These are phyloP conservation scores for Wickerhamiella galacta DNA, from an alignment of 805 yeast species.

Conservation along the genomic window DNA sequence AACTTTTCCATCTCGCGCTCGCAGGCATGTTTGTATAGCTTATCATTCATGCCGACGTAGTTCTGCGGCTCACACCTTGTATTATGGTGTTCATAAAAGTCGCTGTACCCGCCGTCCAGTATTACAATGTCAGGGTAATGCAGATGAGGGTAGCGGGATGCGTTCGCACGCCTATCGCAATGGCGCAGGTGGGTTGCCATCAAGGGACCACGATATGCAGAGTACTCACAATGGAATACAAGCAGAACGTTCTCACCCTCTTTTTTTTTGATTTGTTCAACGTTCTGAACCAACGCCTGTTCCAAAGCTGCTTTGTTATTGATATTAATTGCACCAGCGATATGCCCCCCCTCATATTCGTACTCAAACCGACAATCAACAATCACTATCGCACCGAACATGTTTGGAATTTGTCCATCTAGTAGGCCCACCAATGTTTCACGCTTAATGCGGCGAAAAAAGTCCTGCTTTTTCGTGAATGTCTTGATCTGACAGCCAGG, in stretches of 20 bases:
- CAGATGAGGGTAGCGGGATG: slow-evolving; percentile 61
- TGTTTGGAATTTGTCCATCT: slow-evolving; percentile 34
- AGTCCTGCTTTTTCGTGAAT: slow-evolving; percentile 34
- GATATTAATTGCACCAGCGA: slow-evolving; percentile 63
- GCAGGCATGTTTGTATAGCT: slow-evolving; percentile 28
- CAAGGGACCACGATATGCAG: slow-evolving; percentile 83
- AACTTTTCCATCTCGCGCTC: slow-evolving; percentile 39
- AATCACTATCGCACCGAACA: slow-evolving; percentile 40
- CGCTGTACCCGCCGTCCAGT: slow-evolving; percentile 80
- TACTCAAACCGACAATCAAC: slow-evolving; percentile 88
- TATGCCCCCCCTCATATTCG: slow-evolving; percentile 88
- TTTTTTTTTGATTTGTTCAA: slow-evolving; percentile 11
- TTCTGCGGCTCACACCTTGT: slow-evolving; percentile 54
- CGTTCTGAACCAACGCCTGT: slow-evolving; percentile 28
- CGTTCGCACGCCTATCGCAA: slow-evolving; percentile 61
- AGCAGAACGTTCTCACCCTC: slow-evolving; percentile 30
- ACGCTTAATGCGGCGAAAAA: slow-evolving; percentile 52
- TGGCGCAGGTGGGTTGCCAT: slow-evolving; percentile 77
- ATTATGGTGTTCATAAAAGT: slow-evolving; percentile 45
- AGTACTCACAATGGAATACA: slow-evolving; percentile 88
- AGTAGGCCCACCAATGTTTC: slow-evolving; percentile 40
- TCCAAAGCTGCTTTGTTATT: slow-evolving; percentile 57
- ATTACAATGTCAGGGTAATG: slow-evolving; percentile 80
- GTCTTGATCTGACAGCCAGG: slow-evolving; percentile 23
- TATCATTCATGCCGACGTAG: slow-evolving; percentile 76